Evolutionary conservation across 768 basidiomycete species (phyloP).

Genomic region (Pleurotus giganteus): DNA sequence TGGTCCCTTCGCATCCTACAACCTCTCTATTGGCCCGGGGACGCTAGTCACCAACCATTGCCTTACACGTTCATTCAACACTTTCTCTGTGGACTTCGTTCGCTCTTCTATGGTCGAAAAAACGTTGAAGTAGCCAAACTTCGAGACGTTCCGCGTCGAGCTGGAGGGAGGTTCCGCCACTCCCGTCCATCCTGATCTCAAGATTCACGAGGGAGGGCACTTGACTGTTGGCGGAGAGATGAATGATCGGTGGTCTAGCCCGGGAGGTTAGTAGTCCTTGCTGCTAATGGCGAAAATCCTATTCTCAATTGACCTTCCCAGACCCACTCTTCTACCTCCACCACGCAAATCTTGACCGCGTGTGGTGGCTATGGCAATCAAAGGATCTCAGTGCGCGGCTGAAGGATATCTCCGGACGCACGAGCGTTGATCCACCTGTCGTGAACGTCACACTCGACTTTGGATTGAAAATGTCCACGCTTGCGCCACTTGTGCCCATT

Average conservation of each 20-base stretch:
- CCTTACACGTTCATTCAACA: constrained; percentile 31
- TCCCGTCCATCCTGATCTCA: constrained; percentile 22
- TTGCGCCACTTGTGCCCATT: constrained; percentile 26
- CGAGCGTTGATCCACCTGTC: constrained; percentile 25
- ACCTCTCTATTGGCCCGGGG: constrained; percentile 32
- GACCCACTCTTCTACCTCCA: constrained; percentile 40
- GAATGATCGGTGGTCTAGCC: constrained; percentile 33
- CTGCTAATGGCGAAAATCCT: background rate
- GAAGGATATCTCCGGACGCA: constrained; percentile 33
- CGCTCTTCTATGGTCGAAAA: constrained; percentile 19
- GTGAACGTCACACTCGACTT: constrained; percentile 31
- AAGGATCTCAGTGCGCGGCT: constrained; percentile 22
- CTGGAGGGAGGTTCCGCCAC: constrained; percentile 36
- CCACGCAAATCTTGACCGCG: constrained; percentile 37
- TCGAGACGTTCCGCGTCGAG: constrained; percentile 32
- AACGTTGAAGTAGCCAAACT: constrained; percentile 22
- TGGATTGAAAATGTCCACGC: constrained; percentile 21
- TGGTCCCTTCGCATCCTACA: constrained; percentile 34
- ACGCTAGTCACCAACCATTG: constrained; percentile 28
- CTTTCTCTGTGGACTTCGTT: constrained; percentile 17
- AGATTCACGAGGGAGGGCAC: constrained; percentile 35
- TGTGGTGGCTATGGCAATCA: constrained; percentile 40
- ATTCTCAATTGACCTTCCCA: constrained; percentile 10
- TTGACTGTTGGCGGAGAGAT: constrained; percentile 32
- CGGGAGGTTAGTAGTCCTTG: constrained; percentile 28